Base-by-base conservation (phyloP, 2,329 filamentous ascomycete genomes). In the Venturia nashicola region DNA sequence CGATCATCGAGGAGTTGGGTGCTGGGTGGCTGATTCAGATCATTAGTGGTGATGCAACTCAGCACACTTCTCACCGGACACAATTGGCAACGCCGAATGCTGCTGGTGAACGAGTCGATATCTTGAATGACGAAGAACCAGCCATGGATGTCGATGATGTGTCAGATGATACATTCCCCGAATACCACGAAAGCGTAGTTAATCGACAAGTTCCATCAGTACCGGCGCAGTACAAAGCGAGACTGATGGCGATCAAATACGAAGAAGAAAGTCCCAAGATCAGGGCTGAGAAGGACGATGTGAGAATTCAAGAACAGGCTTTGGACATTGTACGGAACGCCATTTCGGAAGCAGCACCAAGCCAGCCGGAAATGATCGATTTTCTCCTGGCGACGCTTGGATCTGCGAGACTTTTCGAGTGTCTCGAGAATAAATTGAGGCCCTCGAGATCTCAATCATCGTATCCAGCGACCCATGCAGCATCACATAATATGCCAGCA, bases 261-360 rank as follows among this genome's bases (percentile, higher is more conserved):
- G 79, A 82, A 16, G 90, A 94, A 71, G 77, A 86, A 57, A 87
- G 89, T 66, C 83, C 86, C 27, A 79, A 81, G 32, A 82, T 86
- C 39, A 86, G 86, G 71, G 85, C 87, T 20, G 83, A 87, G 62
- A 86, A 86, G 68, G 89, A 96, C 68, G 90, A 95, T 68, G 80
- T 92, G 44, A 86, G 87, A 2, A 89, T 97, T 36, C 93, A 97
- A 75, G 91, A 96, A 72, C 92, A 97, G 75, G 90, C 88, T 0
- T 83, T 97, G 20, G 88, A 95, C 69, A 88, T 97, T 69, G 85
- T 99, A 67, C 84, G 93, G 63, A 99, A 99, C 74, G 79, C 97
- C 40, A 89, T 97, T 68, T 88, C 87, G 65, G 84, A 86, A 66
- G 78, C 74, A 68, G 84, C 73, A 57, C 55, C 51, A 34, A 67